phyloP scores from a whole-genome alignment of 441 rosid genomes.

The Croton setiger region DNA sequence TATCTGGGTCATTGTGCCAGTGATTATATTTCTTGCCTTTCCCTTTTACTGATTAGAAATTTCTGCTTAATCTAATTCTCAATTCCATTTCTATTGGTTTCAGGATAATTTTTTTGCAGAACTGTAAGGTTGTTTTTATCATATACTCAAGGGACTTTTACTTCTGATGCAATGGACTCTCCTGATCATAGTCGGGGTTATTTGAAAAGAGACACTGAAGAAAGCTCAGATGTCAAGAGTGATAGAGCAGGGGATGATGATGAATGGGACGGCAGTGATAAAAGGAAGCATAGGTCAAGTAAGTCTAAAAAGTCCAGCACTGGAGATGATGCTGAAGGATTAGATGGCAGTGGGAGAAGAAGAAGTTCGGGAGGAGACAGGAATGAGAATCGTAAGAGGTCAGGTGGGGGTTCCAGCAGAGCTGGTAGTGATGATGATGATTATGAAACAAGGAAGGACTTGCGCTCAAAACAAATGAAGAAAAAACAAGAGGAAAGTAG shows the following conservation, averaged over 20 bases:
- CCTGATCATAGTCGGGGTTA: slow-evolving; percentile 52
- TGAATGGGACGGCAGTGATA: slow-evolving; percentile 60
- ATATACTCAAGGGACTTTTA: slow-evolving; percentile 7
- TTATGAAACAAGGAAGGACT: slow-evolving; percentile 47
- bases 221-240: slow-evolving; percentile 40
- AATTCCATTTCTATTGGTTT: slow-evolving; percentile 4
- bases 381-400: slow-evolving; percentile 60
- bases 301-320: slow-evolving; percentile 52
- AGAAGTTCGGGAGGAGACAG: slow-evolving; percentile 61
- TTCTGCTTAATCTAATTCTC: background rate
- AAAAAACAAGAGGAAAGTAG: slow-evolving; percentile 90
- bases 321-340: slow-evolving; percentile 55
- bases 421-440: slow-evolving; percentile 69
- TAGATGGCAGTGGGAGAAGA: slow-evolving; percentile 51
- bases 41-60: background rate
- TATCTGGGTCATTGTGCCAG: background rate
- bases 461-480: slow-evolving; percentile 57
- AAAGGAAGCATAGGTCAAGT: slow-evolving; percentile 61
- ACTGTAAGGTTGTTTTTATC: background rate
- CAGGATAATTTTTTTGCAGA: slow-evolving; percentile 12
- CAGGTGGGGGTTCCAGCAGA: slow-evolving; percentile 52
- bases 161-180: slow-evolving; percentile 57
- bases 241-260: slow-evolving; percentile 53
- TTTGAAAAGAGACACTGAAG: slow-evolving; percentile 46
- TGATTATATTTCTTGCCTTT: background rate